A percentile compares a stretch with the other conserved stretches of the same genome.
Evolutionary conservation across 2,329 filamentous ascomycete genomes (phyloP).

Genomic region (Xylariaceae sp.): DNA sequence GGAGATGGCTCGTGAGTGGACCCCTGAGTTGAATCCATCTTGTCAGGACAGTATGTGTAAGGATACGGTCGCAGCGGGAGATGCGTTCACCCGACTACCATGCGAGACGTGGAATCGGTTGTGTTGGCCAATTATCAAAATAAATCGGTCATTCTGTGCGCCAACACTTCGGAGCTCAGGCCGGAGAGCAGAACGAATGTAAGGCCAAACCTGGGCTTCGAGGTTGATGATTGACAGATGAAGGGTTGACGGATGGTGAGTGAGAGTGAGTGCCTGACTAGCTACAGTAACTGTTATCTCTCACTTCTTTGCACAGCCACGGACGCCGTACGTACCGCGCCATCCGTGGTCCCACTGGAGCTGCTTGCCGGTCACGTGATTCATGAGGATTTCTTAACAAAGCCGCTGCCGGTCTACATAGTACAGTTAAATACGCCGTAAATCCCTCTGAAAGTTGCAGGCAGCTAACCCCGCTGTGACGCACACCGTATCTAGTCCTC

Average conservation of each 20-base stretch:
- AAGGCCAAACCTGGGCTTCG: background rate
- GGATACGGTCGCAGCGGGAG: background rate
- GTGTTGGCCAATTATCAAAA: background rate
- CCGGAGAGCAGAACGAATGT: background rate
- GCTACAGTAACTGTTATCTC: background rate
- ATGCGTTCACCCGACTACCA: constrained; percentile 4
- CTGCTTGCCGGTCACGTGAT: background rate
- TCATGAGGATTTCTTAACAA: background rate
- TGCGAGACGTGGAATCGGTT: background rate
- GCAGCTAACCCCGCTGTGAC: too few species aligned
- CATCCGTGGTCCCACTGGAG: background rate
- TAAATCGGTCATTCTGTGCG: constrained; percentile 7
- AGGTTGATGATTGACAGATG: constrained; percentile 2
- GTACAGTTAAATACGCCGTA: too few species aligned
- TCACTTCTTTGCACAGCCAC: background rate
- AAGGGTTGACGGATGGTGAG: background rate
- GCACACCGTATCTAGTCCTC: too few species aligned
- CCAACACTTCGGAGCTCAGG: background rate
- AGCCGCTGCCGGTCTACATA: background rate
- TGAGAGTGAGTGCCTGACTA: background rate
- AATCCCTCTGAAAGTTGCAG: too few species aligned
- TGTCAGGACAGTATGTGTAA: background rate
- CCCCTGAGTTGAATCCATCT: constrained; percentile 18
- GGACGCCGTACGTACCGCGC: background rate
- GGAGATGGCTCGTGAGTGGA: constrained; percentile 13